A percentile compares a stretch with the other conserved stretches of the same genome.
These are phyloP conservation scores for Middelhovenomyces tepae DNA, from an alignment of 805 yeast genomes.

Conservation along the genomic window DNA sequence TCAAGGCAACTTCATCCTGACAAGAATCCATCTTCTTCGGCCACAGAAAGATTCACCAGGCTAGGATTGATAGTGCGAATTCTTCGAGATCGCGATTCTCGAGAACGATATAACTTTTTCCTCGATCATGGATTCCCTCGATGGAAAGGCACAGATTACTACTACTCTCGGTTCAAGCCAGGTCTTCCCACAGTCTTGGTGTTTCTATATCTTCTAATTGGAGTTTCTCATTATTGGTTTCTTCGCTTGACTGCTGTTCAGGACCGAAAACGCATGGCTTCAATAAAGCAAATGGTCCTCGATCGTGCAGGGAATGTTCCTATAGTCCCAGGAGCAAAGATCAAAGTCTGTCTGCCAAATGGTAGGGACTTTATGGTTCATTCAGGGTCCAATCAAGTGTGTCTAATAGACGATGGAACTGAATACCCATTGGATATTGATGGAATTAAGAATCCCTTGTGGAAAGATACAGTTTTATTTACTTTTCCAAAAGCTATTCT, in stretches of 20 bases:
- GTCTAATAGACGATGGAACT: constrained; percentile 22
- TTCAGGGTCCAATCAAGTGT: constrained; percentile 27
- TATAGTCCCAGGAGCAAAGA: constrained; percentile 17
- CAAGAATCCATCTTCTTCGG: constrained; percentile 42
- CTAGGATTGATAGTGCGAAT: constrained; percentile 70
- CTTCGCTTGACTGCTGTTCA: constrained; percentile 46
- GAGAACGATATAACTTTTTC: constrained; percentile 78
- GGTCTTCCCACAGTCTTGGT: constrained; percentile 43
- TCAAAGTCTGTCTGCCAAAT: constrained; percentile 18
- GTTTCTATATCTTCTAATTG: constrained; percentile 42
- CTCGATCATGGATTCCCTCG: constrained; percentile 76
- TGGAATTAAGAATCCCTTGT: constrained; percentile 25
- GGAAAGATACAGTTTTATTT: constrained; percentile 27
- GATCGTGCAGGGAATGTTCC: constrained; percentile 26
- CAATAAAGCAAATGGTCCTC: constrained; percentile 25
- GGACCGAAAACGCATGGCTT: constrained; percentile 44
- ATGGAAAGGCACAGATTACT: constrained; percentile 62
- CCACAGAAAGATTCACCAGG: constrained; percentile 66
- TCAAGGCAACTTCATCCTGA: constrained; percentile 82
- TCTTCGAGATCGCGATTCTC: constrained; percentile 48
- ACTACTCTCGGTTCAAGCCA: constrained; percentile 58
- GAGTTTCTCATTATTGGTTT: constrained; percentile 50
- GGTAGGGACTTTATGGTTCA: constrained; percentile 28
- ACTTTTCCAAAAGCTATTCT: constrained; percentile 16
- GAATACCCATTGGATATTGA: constrained; percentile 24